Base-by-base conservation (phyloP, 176 grass and related monocot genomes). In the Saccharum spontaneum region DNA sequence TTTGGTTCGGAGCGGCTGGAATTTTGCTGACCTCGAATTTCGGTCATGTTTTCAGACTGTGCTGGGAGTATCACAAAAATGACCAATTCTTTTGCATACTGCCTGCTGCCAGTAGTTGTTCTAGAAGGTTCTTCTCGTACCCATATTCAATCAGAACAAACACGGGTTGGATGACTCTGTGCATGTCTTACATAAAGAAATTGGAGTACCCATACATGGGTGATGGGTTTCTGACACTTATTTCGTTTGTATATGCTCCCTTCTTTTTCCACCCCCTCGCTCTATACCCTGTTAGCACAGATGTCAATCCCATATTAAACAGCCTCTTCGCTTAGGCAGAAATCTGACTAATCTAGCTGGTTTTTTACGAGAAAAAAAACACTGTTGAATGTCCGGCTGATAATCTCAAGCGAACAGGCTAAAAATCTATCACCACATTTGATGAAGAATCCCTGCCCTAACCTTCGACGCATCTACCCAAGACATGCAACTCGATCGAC, bases 11-110 rank as follows among this genome's bases (percentile, higher is more conserved):
- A 26, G 61, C 46, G 24, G 22, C 41, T 4, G 36, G 79, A 67
- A 82, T 65, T 78, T 86, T 55, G 78, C n/a, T 86, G 65, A 71
- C 88, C 38, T 13, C 6, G 43, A 82, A 66, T 78, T 69, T 48
- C 76, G 34, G n/a, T 75, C 46, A 46, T 11, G 69, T 54, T 79
- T 28, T 8, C n/a, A 5, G 13, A 16, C 2, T 49, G 43, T 73
- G 71, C 71, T 63, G 60, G 60, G 40, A 73, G 39, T 4, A 28
- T 26, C 70, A 28, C 43, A 45, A 28, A 28, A 28, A 28, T 28
- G 28, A 28, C 28, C 28, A n/a, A n/a, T n/a, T n/a, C n/a, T n/a
- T n/a, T n/a, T n/a, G n/a, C n/a, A n/a, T n/a, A n/a, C n/a, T n/a
- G n/a, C n/a, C n/a, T n/a, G n/a, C n/a, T n/a, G n/a, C n/a, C n/a